These are phyloP conservation scores for Albifimbria verrucaria DNA, from an alignment of 2,329 filamentous ascomycete species.

Conservation along the genomic window DNA sequence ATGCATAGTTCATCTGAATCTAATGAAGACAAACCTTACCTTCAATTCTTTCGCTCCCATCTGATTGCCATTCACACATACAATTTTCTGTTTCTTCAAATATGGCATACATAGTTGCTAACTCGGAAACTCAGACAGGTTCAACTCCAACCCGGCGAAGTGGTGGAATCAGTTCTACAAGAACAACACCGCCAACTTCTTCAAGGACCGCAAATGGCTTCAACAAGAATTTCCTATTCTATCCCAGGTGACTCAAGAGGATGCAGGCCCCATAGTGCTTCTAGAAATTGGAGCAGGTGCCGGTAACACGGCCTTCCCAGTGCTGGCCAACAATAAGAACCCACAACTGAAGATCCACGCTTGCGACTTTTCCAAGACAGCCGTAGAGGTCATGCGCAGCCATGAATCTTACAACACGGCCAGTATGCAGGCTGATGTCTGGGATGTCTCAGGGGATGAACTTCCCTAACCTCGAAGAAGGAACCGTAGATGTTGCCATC, in stretches of 20 bases:
- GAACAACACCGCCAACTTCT: slow-evolving; percentile 96
- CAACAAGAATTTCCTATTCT: slow-evolving; percentile 93
- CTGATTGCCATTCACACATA: slow-evolving; percentile 41
- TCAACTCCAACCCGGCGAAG: slow-evolving; percentile 86
- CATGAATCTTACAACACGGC: slow-evolving; percentile 72
- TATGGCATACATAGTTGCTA: slow-evolving; percentile 28
- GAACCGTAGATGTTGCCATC: slow-evolving; percentile 85
- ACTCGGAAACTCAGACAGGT: slow-evolving; percentile 58
- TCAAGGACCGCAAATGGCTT: slow-evolving; percentile 98
- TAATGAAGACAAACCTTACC: slow-evolving; percentile 60
- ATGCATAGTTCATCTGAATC: slow-evolving; percentile 72
- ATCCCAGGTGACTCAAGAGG: slow-evolving; percentile 67
- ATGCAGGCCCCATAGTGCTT: slow-evolving; percentile 66
- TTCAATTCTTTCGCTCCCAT: slow-evolving; percentile 71
- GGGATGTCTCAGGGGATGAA: slow-evolving; percentile 75
- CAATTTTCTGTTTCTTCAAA: slow-evolving; percentile 13
- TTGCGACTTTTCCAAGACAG: slow-evolving; percentile 94
- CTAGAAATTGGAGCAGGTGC: slow-evolving; percentile 94
- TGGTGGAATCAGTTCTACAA: slow-evolving; percentile 99
- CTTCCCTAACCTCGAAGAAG: slow-evolving; percentile 74
- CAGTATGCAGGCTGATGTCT: slow-evolving; percentile 84
- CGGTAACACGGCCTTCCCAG: slow-evolving; percentile 93
- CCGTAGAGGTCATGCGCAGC: slow-evolving; percentile 85
- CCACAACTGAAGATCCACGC: slow-evolving; percentile 79
- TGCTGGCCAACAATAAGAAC: slow-evolving; percentile 82